phyloP scores from a whole-genome alignment of 495 filamentous ascomycete genomes.

The Penicillium flavigenum region DNA sequence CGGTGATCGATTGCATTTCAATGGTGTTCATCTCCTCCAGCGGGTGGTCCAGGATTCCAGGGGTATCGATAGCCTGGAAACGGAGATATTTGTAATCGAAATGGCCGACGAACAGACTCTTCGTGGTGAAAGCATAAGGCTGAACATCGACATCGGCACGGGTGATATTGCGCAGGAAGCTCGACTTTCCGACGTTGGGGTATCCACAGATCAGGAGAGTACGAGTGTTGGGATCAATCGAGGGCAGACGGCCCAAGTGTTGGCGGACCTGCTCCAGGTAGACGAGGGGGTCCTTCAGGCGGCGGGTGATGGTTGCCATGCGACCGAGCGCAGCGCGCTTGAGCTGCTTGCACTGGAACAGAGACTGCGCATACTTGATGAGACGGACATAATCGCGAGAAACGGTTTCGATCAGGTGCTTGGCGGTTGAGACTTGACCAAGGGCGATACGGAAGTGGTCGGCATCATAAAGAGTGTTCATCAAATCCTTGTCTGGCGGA shows the following conservation, averaged over 20 bases:
- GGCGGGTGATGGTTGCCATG: conserved; percentile 94
- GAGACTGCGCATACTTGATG: conserved; percentile 91
- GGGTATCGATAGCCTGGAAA: conserved; percentile 87
- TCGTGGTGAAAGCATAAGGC: conserved; percentile 98
- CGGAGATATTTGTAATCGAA: conserved; percentile 98
- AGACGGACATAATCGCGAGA: conserved; percentile 90
- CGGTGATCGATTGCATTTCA: conserved; percentile 97
- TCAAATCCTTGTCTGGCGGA: conserved; percentile 66
- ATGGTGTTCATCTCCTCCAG: conserved; percentile 99
- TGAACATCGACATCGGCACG: conserved; percentile 97
- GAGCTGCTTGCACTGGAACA: conserved; percentile 95
- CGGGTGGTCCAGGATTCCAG: conserved; percentile 95
- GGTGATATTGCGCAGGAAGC: conserved; percentile 86
- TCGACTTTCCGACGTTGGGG: conserved; percentile 96
- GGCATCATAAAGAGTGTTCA: conserved; percentile 89
- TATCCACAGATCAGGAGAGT: conserved; percentile 96
- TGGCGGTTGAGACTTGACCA: conserved; percentile 92
- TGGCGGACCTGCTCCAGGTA: conserved; percentile 98
- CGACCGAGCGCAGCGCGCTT: conserved; percentile 86
- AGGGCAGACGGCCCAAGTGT: conserved; percentile 94
- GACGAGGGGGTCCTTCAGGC: conserved; percentile 86
- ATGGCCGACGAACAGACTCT: conserved; percentile 94
- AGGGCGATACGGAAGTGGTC: conserved; percentile 98
- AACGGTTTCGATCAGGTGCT: conserved; percentile 93
- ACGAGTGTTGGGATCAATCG: conserved; percentile 94